A percentile compares a stretch with the other conserved stretches of the same genome.
These are phyloP conservation scores for Ustilago tritici DNA, from an alignment of 1,284 basidiomycete genomes.

Conservation along the genomic window DNA sequence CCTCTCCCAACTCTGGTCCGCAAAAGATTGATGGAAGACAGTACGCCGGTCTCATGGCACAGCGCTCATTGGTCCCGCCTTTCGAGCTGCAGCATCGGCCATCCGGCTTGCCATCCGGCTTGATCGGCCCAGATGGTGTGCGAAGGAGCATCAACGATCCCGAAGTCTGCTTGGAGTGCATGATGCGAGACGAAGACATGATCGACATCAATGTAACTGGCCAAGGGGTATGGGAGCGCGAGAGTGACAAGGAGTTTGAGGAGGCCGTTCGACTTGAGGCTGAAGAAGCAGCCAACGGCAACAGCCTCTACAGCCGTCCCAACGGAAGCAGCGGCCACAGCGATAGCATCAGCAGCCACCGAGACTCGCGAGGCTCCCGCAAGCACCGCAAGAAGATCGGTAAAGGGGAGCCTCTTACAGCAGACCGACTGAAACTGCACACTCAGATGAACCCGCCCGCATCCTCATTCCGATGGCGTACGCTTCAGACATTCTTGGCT, in stretches of 20 bases:
- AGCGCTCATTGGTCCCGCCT: constrained; percentile 65
- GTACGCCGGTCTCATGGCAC: constrained; percentile 65
- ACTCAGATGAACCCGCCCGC: constrained; percentile 77
- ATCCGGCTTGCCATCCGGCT: constrained; percentile 60
- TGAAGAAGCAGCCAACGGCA: constrained; percentile 42
- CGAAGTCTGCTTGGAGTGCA: constrained; percentile 96
- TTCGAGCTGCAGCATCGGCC: constrained; percentile 68
- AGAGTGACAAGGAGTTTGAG: constrained; percentile 84
- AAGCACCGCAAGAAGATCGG: constrained; percentile 74
- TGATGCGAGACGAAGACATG: constrained; percentile 99
- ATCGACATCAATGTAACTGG: constrained; percentile 90
- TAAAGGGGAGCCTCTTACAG: constrained; percentile 69
- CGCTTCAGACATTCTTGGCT: constrained; percentile 72
- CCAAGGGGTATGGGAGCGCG: constrained; percentile 88
- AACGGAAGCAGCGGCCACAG: constrained; percentile 26
- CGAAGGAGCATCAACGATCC: constrained; percentile 63
- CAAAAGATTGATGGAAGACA: constrained; percentile 49
- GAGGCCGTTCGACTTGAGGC: constrained; percentile 81
- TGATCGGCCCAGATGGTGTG: constrained; percentile 64
- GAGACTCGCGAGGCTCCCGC: constrained; percentile 35
- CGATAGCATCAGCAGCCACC: constrained; percentile 41
- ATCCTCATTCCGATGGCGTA: constrained; percentile 72
- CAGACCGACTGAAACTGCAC: constrained; percentile 80
- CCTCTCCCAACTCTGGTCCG: constrained; percentile 32
- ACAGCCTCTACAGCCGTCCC: background rate